A percentile compares a stretch with the other conserved stretches of the same genome.
Evolutionary conservation across 1,284 basidiomycete genomes (phyloP).

Genomic region (Boletus sp.): DNA sequence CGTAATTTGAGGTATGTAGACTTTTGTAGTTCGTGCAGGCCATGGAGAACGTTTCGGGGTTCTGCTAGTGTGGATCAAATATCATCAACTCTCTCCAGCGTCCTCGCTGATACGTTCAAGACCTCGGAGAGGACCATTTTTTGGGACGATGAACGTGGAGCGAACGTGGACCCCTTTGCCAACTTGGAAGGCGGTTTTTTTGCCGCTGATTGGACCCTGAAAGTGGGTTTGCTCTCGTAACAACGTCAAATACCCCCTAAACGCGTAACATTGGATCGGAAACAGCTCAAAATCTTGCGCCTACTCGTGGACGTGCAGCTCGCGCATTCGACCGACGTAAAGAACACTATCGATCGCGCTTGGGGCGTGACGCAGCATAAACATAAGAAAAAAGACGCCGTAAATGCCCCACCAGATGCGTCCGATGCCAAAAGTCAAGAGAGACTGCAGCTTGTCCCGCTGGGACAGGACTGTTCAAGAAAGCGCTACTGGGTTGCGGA

Average conservation of each 20-base stretch:
- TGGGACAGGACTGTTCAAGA: slow-evolving; percentile 69
- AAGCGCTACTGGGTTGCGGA: slow-evolving; percentile 80
- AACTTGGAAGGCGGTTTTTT: slow-evolving; percentile 66
- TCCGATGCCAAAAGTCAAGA: slow-evolving; percentile 62
- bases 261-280: slow-evolving; percentile 29
- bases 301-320: slow-evolving; percentile 79
- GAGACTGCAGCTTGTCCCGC: slow-evolving; percentile 58
- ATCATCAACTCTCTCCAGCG: slow-evolving; percentile 61
- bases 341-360: slow-evolving; percentile 71
- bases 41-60: slow-evolving; percentile 33
- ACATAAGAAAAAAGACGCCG: slow-evolving; percentile 71
- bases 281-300: slow-evolving; percentile 73
- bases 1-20: slow-evolving; percentile 74
- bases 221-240: slow-evolving; percentile 49
- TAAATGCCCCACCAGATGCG: slow-evolving; percentile 51
- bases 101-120: slow-evolving; percentile 71
- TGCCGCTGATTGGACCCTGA: slow-evolving; percentile 70
- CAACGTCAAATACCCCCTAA: slow-evolving; percentile 29
- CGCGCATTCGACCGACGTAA: slow-evolving; percentile 62
- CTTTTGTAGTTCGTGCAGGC: slow-evolving; percentile 25
- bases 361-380: slow-evolving; percentile 81
- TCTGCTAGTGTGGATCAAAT: slow-evolving; percentile 68
- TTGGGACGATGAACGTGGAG: slow-evolving; percentile 66
- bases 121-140: slow-evolving; percentile 69
- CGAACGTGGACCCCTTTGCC: slow-evolving; percentile 71